Evolutionary conservation across 2,329 filamentous ascomycete genomes (phyloP).

Genomic region (Microsporum canis): DNA sequence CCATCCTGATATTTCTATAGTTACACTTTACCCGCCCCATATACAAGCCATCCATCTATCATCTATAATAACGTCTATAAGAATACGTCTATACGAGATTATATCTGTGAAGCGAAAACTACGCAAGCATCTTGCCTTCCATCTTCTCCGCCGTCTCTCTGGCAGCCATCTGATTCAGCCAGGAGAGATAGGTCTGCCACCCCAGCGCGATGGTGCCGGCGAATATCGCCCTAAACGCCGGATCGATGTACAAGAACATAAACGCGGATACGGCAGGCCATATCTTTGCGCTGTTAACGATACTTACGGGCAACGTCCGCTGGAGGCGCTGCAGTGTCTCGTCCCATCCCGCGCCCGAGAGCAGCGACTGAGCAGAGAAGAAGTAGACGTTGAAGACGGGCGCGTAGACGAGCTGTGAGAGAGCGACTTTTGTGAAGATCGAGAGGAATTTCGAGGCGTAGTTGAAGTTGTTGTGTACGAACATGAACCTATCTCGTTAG

Average conservation of each 20-base stretch:
- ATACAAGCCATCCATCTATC: neutral
- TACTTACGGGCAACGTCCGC: conserved; percentile 63
- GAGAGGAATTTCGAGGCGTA: conserved; percentile 61
- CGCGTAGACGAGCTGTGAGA: conserved; percentile 73
- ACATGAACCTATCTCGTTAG: conserved; percentile 53
- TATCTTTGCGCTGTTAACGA: conserved; percentile 69
- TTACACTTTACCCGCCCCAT: neutral
- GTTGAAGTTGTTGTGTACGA: conserved; percentile 72
- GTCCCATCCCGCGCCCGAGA: conserved; percentile 54
- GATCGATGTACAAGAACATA: conserved; percentile 69
- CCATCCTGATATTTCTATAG: neutral
- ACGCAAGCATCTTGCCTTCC: neutral
- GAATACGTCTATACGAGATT: neutral
- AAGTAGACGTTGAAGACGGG: conserved; percentile 77
- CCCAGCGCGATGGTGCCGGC: conserved; percentile 68
- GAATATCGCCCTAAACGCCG: conserved; percentile 72
- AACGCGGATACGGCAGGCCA: conserved; percentile 84
- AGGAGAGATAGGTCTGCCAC: conserved; percentile 86
- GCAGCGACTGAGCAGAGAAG: conserved; percentile 64
- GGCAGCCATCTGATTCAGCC: conserved; percentile 64
- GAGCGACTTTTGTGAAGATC: conserved; percentile 60
- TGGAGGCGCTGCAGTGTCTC: conserved; percentile 61
- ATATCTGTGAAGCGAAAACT: neutral
- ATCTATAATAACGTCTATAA: neutral
- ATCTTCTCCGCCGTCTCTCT: conserved; percentile 33